A percentile compares a stretch with the other conserved stretches of the same genome.
Conservation (phyloP, 2,329 filamentous ascomycete species). For the Didymella glomerata region DNA sequence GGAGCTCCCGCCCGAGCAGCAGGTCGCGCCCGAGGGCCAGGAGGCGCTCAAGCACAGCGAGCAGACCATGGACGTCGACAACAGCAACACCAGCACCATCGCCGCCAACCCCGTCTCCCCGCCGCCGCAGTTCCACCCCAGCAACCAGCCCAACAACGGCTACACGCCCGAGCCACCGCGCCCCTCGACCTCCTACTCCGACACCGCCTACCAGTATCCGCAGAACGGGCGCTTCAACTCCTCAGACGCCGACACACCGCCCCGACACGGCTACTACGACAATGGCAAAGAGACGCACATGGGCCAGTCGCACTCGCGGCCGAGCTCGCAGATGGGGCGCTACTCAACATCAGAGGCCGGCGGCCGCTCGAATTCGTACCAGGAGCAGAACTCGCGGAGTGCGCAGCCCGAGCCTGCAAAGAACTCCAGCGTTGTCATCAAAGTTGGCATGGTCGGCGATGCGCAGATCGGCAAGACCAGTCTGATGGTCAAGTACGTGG, state of each 20-base stretch:
- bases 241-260: conserved; percentile 58
- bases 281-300: conserved; percentile 46
- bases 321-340: conserved; percentile 60
- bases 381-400: conserved; percentile 58
- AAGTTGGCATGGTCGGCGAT: conserved; percentile 99
- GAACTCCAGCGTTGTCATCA: conserved; percentile 84
- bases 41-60: conserved; percentile 47
- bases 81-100: conserved; percentile 54
- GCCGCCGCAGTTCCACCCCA: conserved; percentile 32
- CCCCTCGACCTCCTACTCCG: conserved; percentile 64
- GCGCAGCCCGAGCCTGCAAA: conserved; percentile 55
- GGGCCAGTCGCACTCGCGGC: conserved; percentile 53
- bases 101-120: conserved; percentile 34
- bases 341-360: conserved; percentile 57
- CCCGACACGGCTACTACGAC: conserved; percentile 48
- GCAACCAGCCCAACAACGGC: conserved; percentile 43
- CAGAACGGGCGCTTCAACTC: conserved; percentile 54
- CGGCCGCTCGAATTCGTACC: conserved; percentile 52
- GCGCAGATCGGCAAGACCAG: conserved; percentile 99
- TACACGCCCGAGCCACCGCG: conserved; percentile 56
- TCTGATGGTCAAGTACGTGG: conserved; percentile 99
- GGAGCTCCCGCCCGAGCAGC: conserved; percentile 35
- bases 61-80: conserved; percentile 54
- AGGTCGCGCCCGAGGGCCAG: conserved; percentile 20
- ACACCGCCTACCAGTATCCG: conserved; percentile 57